Base-by-base conservation (phyloP, 1,139 yeast species). In the Hanseniaspora sp. region DNA sequence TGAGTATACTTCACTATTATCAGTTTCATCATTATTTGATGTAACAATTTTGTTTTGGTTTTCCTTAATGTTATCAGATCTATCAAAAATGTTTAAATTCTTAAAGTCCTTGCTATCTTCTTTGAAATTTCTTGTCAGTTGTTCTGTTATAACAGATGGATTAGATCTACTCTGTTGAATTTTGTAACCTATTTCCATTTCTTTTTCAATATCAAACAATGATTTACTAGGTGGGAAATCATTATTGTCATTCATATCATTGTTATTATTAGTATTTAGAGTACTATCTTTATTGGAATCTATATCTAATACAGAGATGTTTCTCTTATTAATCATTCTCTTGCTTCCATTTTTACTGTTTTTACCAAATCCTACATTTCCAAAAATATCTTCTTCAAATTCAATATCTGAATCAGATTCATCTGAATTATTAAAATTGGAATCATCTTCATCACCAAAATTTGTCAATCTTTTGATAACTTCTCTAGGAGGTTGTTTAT, bases 221-320 rank as follows among this genome's bases (percentile, higher is more conserved):
- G 86, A 80, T 56, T 77, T 69, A 5, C 74, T 66, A 0, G 87
- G 88, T n/a, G 86, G 86, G 47, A 66, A 67, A 28, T 66, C 69
- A 31, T 59, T 59, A 9, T 64, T 58, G 53, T 64, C 67, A 18
- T 59, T 55, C n/a, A 62, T 47, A 28, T 23, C 23, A 23, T 23
- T 23, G 23, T 23, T 23, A 23, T 23, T 23, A 23, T 29, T n/a
- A 3, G 29, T 35, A 15, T 40, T 40, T 13, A 34, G 23, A n/a
- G 23, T 34, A 15, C n/a, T 37, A 13, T 48, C 42, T 13, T 17
- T 34, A 6, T 29, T 43, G n/a, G n/a, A 29, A 17, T 41, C 46
- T 12, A 29, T 17, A n/a, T 46, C 51, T 11, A 41, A 35, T 7
- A 40, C 23, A 13, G 54, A 51, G 6, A 45, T 6, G 17, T 39